Evolutionary conservation across 108 stramenopile species (phyloP).

Genomic region (Cylindrotheca closterium): DNA sequence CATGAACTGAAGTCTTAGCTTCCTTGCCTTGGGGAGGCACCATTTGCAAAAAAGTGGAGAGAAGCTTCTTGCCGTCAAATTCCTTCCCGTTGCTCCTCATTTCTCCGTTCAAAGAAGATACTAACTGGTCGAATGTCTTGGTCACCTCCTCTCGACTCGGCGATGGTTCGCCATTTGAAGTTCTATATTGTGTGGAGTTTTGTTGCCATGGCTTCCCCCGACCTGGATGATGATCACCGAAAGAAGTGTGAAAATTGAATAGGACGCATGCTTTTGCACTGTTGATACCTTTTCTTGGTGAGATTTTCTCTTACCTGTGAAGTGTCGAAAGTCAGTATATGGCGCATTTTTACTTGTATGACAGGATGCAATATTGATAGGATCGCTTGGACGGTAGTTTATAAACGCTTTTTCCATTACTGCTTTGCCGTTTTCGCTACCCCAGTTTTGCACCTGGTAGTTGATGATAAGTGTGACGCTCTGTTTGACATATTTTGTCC

Average conservation of each 20-base stretch:
- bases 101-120: not conserved
- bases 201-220: not conserved
- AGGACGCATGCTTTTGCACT: too few relatives aligned
- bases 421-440: slow-evolving; percentile 1
- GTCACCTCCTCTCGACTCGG: not conserved
- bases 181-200: not conserved
- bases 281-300: not conserved
- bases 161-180: too few relatives aligned
- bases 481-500: slow-evolving; percentile 34
- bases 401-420: slow-evolving; percentile 1
- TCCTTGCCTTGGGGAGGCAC: not conserved
- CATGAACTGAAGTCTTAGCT: not conserved
- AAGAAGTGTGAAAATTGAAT: too few relatives aligned
- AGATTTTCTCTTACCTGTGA: slow-evolving; percentile 21
- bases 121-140: not conserved
- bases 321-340: slow-evolving; percentile 39
- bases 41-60: not conserved
- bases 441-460: slow-evolving; percentile 32
- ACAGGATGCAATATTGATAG: not conserved
- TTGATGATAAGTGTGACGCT: slow-evolving; percentile 24
- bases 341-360: slow-evolving; percentile 12
- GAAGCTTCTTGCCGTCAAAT: not conserved
- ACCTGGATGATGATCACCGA: not conserved
- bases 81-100: not conserved
- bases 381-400: not conserved